A percentile compares a stretch with the other conserved stretches of the same genome.
phyloP scores from a whole-genome alignment of 495 filamentous ascomycete species.

The Beverwykella pulmonaria region DNA sequence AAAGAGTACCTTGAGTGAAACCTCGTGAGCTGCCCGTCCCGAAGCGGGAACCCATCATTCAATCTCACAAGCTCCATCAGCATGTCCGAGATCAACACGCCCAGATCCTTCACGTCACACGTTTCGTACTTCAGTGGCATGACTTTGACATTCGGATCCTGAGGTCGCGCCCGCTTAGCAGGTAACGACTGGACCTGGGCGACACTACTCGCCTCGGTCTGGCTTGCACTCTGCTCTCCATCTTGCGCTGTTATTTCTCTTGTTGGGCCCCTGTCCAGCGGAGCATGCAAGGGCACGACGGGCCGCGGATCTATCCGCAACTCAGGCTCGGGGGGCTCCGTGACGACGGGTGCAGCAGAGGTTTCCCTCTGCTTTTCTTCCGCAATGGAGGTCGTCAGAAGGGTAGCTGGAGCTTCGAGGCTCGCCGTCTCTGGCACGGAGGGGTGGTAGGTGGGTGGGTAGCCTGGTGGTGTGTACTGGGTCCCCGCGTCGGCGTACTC shows the following conservation, averaged over 20 bases:
- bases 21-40: constrained; percentile 80
- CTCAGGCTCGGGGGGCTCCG: constrained; percentile 37
- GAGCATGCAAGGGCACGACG: background rate
- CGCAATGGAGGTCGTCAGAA: background rate
- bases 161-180: constrained; percentile 40
- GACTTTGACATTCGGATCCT: constrained; percentile 54
- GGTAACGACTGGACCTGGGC: constrained; percentile 22
- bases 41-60: constrained; percentile 86
- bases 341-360: constrained; percentile 30
- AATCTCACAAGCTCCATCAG: constrained; percentile 88
- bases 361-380: constrained; percentile 34
- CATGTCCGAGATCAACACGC: constrained; percentile 91
- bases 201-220: constrained; percentile 6
- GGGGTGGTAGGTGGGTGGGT: constrained; percentile 39
- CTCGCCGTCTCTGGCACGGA: background rate
- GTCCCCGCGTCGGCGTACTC: constrained; percentile 42
- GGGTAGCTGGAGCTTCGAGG: constrained; percentile 2
- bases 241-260: constrained; percentile 4
- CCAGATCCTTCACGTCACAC: constrained; percentile 79
- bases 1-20: constrained; percentile 82
- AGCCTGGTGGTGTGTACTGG: constrained; percentile 47
- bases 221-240: background rate
- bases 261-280: background rate
- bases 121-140: constrained; percentile 77
- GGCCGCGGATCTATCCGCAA: constrained; percentile 35